Percentiles rank a stretch among this genome's conserved stretches.
phyloP scores from a whole-genome alignment of 805 yeast species.

The Wickerhamiella kurtzmanii region DNA sequence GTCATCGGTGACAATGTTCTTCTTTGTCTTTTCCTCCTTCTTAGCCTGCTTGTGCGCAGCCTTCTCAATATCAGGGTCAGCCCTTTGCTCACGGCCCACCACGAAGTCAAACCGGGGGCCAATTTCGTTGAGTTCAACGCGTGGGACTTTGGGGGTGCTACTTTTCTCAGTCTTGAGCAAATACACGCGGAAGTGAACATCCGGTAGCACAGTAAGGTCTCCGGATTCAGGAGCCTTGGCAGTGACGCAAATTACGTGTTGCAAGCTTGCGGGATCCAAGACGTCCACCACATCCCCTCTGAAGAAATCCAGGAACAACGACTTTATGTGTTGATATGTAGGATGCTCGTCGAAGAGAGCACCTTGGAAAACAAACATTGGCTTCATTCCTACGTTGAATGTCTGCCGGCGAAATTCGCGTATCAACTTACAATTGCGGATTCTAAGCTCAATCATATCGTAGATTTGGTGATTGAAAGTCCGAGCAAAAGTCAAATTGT shows the following conservation, averaged over 20 bases:
- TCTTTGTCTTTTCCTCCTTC: slow-evolving; percentile 65
- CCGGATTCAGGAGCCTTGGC: slow-evolving; percentile 30
- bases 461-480: slow-evolving; percentile 82
- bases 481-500: slow-evolving; percentile 74
- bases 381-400: slow-evolving; percentile 79
- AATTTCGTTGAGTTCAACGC: slow-evolving; percentile 86
- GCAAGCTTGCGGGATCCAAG: slow-evolving; percentile 91
- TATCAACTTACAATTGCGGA: slow-evolving; percentile 48
- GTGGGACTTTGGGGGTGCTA: slow-evolving; percentile 62
- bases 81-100: slow-evolving; percentile 71
- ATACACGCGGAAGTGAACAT: slow-evolving; percentile 82
- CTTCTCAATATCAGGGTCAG: slow-evolving; percentile 78
- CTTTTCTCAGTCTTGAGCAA: slow-evolving; percentile 67
- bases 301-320: slow-evolving; percentile 81
- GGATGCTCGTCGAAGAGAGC: slow-evolving; percentile 85
- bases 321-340: slow-evolving; percentile 68
- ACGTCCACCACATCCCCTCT: slow-evolving; percentile 69
- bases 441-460: slow-evolving; percentile 86
- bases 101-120: slow-evolving; percentile 93
- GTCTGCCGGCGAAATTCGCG: slow-evolving; percentile 70
- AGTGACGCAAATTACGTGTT: slow-evolving; percentile 72
- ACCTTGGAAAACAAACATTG: slow-evolving; percentile 89
- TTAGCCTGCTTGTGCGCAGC: slow-evolving; percentile 78
- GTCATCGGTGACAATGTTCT: slow-evolving; percentile 74
- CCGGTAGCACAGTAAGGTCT: slow-evolving; percentile 64